Evolutionary conservation across 2,329 filamentous ascomycete species (phyloP).

Genomic region (Penicillium sp.): DNA sequence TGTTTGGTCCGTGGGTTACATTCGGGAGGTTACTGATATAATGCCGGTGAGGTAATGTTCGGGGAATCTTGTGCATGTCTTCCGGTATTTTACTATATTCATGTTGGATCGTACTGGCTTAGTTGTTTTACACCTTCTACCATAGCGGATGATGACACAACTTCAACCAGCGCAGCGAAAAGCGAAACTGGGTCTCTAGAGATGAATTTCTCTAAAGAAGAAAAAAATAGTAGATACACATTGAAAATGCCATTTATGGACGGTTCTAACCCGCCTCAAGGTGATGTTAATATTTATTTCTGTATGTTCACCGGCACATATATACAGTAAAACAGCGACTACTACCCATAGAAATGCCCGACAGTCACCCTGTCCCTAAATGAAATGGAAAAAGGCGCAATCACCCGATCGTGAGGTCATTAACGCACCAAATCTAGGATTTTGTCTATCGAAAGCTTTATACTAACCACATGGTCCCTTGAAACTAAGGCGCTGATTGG

Average conservation of each 20-base stretch:
- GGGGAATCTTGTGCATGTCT: neutral
- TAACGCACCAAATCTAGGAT: neutral
- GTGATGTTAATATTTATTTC: neutral
- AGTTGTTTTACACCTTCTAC: neutral
- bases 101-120: neutral
- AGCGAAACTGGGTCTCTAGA: neutral
- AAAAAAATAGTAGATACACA: neutral
- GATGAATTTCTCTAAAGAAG: neutral
- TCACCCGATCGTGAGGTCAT: neutral
- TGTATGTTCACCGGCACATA: neutral
- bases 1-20: constrained; percentile 16
- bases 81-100: neutral
- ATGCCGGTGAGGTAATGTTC: neutral
- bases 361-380: neutral
- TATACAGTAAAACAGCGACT: neutral
- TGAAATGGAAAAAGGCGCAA: neutral
- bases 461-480: neutral
- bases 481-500: neutral
- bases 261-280: neutral
- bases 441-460: neutral
- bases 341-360: neutral
- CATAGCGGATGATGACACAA: neutral
- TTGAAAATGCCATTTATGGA: neutral
- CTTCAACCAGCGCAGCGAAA: neutral
- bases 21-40: constrained; percentile 21